Base-by-base conservation (phyloP, 2,329 filamentous ascomycete species). In the Exophiala dermatitidis region DNA sequence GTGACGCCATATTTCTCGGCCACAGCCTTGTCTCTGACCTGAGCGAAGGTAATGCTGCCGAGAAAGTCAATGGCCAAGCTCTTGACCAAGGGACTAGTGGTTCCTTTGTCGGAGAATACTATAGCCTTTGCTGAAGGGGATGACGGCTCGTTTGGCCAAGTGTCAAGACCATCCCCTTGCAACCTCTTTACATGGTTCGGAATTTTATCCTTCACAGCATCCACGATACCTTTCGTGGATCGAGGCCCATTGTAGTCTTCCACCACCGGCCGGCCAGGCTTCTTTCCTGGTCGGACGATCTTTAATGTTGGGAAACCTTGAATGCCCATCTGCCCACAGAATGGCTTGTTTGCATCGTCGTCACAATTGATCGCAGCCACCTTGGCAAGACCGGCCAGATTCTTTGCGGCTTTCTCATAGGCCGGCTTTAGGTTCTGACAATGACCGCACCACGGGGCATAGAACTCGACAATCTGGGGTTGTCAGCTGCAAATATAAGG, bases 401-500 rank as follows among this genome's bases (percentile, higher is more conserved):
- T 89, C 65, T 85, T 86, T 63, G 93, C 93, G 1, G 85, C 90
- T 71, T 95, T 95, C 71, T 97, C 91, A 72, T 93, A 98, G 42
- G 88, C 88, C 2, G 90, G 91, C 73, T 96, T 90, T 65, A 98
- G 85, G 72, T 86, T 96, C 73, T 95, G 81, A 75, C 93, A 98
- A 73, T 97, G 93, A 40, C 91, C 93, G 66, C 93, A 97, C 91
- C 91, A 97, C 28, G 91, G 91, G 5, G 91, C 91, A 67, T 95
- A 97, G 78, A 97, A 97, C 75, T 78, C 76, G 62, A 79, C 71
- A 61, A 79, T 73, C 76, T 79, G 49, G 38, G 12, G 10, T 37
- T 36, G 31, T 32, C 31, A 34, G 44, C 3, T 5, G 7, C 10
- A 36, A 19, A 36, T 32, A 3, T 26, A 30, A 4, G 12, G 7